Evolutionary conservation across 176 grass and related monocot genomes (phyloP), one percentile per base, ranked within the genome.

Genomic region (Cenchrus purpureus): DNA sequence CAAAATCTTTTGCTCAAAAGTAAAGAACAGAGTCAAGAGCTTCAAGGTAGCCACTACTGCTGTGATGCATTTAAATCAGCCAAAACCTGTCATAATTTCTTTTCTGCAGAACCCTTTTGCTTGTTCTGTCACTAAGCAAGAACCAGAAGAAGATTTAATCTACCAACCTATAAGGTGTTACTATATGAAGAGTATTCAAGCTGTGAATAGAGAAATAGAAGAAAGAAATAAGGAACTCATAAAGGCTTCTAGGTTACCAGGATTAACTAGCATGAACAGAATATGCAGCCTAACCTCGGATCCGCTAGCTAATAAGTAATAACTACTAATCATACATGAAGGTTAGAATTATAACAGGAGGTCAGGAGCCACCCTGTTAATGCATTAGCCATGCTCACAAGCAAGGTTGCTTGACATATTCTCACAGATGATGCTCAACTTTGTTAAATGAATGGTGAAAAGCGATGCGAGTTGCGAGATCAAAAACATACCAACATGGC

Each of bases 401-500:
- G 46, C 13, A 79, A 34, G 25, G 7, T 15, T 7, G 1, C 61
- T 34, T 66, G 53, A 16, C 14, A 52, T 58, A 8, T 59, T 77
- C 10, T 20, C 17, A 57, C 53, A 61, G 53, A 68, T 19, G 69
- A 37, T 6, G 19, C 19, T 60, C 55, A 44, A 20, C 10, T 61
- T 61, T n/a, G n/a, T 12, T 44, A 22, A 76, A 14, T 7, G 10
- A 16, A 79, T n/a, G 43, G 43, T 25, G 5, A 28, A 62, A 86
- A 64, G 19, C 0, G 6, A 86, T 63, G n/a, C 45, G 56, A 71
- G 6, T 79, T 63, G n/a, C 45, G 56, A 71, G 75, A 48, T 62
- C 3, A 72, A 61, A 56, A 63, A 16, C 54, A 64, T 86, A 86
- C 76, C 66, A 79, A 64, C 84, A 72, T 43, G 67, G 34, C 7